Conservation (phyloP, 192 early-diverging fungal genomes). For the Allomyces macrogynus region DNA sequence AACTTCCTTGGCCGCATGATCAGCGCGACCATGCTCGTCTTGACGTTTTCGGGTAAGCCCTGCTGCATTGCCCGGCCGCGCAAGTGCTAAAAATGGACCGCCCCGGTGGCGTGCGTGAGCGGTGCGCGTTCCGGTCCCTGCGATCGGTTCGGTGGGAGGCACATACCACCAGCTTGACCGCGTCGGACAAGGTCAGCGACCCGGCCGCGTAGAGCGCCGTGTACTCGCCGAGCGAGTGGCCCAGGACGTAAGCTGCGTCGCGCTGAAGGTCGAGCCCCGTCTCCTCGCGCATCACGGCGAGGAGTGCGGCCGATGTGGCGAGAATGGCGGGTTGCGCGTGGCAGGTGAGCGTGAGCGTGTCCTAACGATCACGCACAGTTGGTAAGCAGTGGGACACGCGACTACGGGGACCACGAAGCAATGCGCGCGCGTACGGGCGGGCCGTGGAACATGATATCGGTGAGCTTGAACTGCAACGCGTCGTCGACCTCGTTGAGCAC, state of each 20-base stretch:
- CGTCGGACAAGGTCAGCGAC: slow-evolving; percentile 48
- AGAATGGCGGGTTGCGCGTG: slow-evolving; percentile 87
- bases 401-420: neutral
- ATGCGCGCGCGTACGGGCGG: slow-evolving; percentile 23
- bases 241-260: slow-evolving; percentile 57
- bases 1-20: slow-evolving; percentile 53
- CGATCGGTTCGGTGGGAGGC: neutral
- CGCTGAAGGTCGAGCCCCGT: slow-evolving; percentile 53
- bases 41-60: slow-evolving; percentile 34
- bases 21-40: slow-evolving; percentile 76
- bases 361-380: slow-evolving; percentile 6
- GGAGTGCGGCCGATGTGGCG: slow-evolving; percentile 66
- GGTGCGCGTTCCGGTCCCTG: neutral
- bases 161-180: slow-evolving; percentile 60
- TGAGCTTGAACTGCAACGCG: slow-evolving; percentile 46
- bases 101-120: neutral
- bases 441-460: slow-evolving; percentile 70
- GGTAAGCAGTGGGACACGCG: neutral
- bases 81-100: slow-evolving; percentile 20
- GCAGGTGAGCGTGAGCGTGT: slow-evolving; percentile 34
- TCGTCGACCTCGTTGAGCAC: slow-evolving; percentile 83
- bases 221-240: slow-evolving; percentile 90
- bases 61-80: slow-evolving; percentile 77
- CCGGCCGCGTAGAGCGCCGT: slow-evolving; percentile 48
- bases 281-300: slow-evolving; percentile 54